phyloP scores from a whole-genome alignment of 192 early-diverging fungal genomes.

The Backusella tarrabulga region DNA sequence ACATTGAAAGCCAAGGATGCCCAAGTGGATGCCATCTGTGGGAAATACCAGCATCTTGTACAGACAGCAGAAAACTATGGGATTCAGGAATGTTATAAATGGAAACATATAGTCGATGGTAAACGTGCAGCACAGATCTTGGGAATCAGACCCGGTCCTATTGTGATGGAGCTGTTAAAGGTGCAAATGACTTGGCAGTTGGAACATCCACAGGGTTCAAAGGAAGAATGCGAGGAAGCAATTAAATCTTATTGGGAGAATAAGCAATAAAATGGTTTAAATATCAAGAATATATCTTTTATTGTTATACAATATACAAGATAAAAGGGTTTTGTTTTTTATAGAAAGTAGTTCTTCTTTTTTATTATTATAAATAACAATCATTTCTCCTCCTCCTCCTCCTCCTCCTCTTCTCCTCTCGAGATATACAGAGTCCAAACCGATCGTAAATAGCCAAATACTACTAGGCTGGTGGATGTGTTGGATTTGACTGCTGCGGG shows the following conservation, averaged over 20 bases:
- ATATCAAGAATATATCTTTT: background rate
- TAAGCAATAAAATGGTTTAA: background rate
- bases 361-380: no score
- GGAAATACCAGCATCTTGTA: conserved; percentile 34
- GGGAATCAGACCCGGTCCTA: conserved; percentile 72
- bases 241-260: conserved; percentile 35
- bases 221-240: conserved; percentile 59
- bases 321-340: no score
- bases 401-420: no score
- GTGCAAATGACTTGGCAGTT: conserved; percentile 85
- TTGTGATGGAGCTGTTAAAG: conserved; percentile 60
- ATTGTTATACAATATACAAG: background rate
- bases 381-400: no score
- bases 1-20: background rate
- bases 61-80: conserved; percentile 34
- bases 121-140: conserved; percentile 60
- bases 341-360: no score
- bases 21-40: conserved; percentile 6
- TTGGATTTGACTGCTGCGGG: background rate
- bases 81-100: conserved; percentile 43
- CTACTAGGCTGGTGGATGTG: background rate
- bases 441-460: no score
- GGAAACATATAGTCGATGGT: conserved; percentile 59
- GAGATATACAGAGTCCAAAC: no score
- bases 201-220: conserved; percentile 57